Evolutionary conservation across 139 green algal genomes (phyloP).

Genomic region (Tetraselmis chui): DNA sequence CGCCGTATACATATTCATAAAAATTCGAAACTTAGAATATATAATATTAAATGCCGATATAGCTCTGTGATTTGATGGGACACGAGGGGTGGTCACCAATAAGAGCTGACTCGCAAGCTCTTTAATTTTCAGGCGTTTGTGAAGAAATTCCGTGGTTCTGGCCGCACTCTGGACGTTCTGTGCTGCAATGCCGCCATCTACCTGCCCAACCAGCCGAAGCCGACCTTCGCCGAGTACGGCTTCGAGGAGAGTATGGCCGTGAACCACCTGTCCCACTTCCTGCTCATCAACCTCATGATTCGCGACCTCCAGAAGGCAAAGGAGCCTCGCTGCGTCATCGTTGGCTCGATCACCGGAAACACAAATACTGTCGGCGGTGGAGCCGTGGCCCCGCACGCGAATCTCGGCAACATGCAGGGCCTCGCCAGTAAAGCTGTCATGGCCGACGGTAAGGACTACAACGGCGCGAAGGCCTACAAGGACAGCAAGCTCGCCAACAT

Average conservation of each 20-base stretch:
- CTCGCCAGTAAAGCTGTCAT: slow-evolving; percentile 56
- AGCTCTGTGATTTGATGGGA: no score
- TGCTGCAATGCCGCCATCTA: slow-evolving; percentile 94
- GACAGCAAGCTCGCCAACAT: slow-evolving; percentile 94
- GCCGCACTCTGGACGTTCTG: slow-evolving; percentile 64
- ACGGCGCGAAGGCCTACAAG: slow-evolving; percentile 97
- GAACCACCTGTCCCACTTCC: slow-evolving; percentile 93
- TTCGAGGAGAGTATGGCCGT: slow-evolving; percentile 74
- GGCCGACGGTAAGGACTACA: slow-evolving; percentile 83
- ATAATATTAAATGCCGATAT: no score
- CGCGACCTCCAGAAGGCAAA: slow-evolving; percentile 63
- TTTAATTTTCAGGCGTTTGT: slow-evolving; percentile 71
- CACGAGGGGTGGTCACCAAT: no score
- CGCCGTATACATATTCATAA: no score
- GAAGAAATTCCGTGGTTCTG: slow-evolving; percentile 52
- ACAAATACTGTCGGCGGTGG: slow-evolving; percentile 80
- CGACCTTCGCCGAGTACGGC: slow-evolving; percentile 80
- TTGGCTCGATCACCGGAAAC: slow-evolving; percentile 95
- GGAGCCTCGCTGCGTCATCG: slow-evolving; percentile 65
- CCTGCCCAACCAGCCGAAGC: slow-evolving; percentile 83
- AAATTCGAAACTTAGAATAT: no score
- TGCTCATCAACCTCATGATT: slow-evolving; percentile 78
- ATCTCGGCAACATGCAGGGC: slow-evolving; percentile 82
- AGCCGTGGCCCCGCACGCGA: slow-evolving; percentile 29
- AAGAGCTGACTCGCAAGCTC: no score